Conservation (phyloP, 2,329 filamentous ascomycete genomes). For the Fusarium bulbicola region DNA sequence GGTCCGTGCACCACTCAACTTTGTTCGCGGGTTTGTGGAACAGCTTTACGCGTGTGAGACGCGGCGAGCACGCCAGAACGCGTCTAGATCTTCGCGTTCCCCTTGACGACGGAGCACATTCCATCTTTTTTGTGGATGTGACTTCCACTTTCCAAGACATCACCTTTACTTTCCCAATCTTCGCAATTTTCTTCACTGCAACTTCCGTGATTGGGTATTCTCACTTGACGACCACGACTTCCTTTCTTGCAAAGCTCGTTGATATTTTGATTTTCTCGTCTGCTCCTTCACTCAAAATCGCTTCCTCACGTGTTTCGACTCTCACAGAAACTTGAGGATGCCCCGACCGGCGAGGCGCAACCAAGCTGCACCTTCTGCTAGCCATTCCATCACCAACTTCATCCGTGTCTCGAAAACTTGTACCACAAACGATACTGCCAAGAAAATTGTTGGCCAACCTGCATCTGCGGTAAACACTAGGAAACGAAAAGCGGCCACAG, state of each 20-base stretch:
- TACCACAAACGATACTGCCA: constrained; percentile 41
- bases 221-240: background rate
- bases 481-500: constrained; percentile 51
- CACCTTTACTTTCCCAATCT: constrained; percentile 9
- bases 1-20: constrained; percentile 1
- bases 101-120: constrained; percentile 33
- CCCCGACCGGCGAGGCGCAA: constrained; percentile 42
- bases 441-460: constrained; percentile 47
- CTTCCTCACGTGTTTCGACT: background rate
- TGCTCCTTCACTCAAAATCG: background rate
- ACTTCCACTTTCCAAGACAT: constrained; percentile 24
- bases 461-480: constrained; percentile 36
- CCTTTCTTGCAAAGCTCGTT: background rate
- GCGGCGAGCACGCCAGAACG: background rate
- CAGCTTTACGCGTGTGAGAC: constrained; percentile 20
- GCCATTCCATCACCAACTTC: constrained; percentile 54
- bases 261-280: background rate
- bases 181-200: background rate
- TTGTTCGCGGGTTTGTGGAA: background rate
- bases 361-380: constrained; percentile 28
- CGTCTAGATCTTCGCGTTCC: constrained; percentile 24
- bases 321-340: constrained; percentile 23
- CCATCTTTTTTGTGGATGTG: constrained; percentile 8
- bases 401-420: constrained; percentile 58
- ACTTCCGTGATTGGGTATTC: constrained; percentile 2